Evolutionary conservation across 768 basidiomycete genomes (phyloP), one percentile per base, ranked within the genome.

Genomic region (Mycena metata): DNA sequence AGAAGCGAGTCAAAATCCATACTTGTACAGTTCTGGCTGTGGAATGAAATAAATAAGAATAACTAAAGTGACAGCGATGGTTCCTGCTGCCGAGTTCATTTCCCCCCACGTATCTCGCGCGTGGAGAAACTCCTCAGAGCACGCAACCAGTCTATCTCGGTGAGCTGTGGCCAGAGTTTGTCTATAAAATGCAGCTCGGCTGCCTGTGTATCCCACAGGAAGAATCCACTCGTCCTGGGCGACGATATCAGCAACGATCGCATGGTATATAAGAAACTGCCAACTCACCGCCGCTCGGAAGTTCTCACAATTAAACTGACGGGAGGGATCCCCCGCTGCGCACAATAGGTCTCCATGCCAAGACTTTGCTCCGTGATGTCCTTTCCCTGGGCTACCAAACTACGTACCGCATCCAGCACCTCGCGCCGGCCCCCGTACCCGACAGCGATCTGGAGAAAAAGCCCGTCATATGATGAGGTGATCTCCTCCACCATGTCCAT

Each of bases 361-460:
- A 72, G 60, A 51, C 57, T 66, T 39, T 67, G 52, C 46, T 66
- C 60, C 15, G 57, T 72, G 8, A 72, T 51, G 16, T 50, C 69
- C 36, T 70, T 65, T 15, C 65, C 69, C n/a, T 66, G 59, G 10
- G 58, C 47, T 8, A 63, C 11, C 12, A 72, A 39, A 47, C 39
- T 59, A 21, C 64, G 56, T 1, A 70, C 69, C 19, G 69, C 68
- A 36, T 24, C 42, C 16, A 70, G 49, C 5, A 72, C 49, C 19
- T 72, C 71, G n/a, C 60, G 52, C 16, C 71, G 59, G 4, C 71
- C 69, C 1, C 71, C 69, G 41, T 72, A 70, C 52, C 71, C 71
- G 39, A 67, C 71, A 6, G 71, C 71, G 7, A 72, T 61, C 15
- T 66, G 64, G 39, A 69, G 49, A 13, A 63, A 66, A 6, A 66